phyloP scores from a whole-genome alignment of 306 rosid species.

The Lathyrus oleraceus region DNA sequence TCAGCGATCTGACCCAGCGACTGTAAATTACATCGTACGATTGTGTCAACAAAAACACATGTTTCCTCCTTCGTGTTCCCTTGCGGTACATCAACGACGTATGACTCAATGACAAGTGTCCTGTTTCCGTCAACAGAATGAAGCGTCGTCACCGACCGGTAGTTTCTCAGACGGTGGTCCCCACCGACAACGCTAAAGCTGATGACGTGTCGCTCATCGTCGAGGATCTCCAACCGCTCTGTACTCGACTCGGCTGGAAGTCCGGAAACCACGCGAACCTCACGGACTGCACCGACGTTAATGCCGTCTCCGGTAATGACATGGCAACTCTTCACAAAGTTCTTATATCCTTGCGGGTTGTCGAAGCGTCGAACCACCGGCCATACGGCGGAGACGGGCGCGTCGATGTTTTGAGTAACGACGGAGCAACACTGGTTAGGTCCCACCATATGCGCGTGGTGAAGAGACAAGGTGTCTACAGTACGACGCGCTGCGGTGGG shows the following conservation, averaged over 20 bases:
- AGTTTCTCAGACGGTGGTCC: constrained; percentile 56
- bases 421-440: constrained; percentile 56
- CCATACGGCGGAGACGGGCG: constrained; percentile 56
- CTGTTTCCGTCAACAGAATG: constrained; percentile 38
- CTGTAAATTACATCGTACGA: constrained; percentile 63
- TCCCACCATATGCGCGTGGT: constrained; percentile 44
- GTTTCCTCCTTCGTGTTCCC: constrained; percentile 68
- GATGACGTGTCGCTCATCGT: constrained; percentile 58
- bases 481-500: constrained; percentile 17
- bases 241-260: constrained; percentile 61
- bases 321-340: constrained; percentile 59
- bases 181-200: constrained; percentile 69
- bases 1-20: constrained; percentile 57
- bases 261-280: constrained; percentile 63
- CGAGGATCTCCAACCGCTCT: constrained; percentile 62
- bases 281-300: constrained; percentile 56
- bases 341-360: constrained; percentile 59
- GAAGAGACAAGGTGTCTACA: constrained; percentile 10
- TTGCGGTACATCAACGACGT: constrained; percentile 60
- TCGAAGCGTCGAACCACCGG: constrained; percentile 59
- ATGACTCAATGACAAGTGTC: constrained; percentile 57
- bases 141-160: constrained; percentile 60
- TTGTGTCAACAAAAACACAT: constrained; percentile 56
- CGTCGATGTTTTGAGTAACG: constrained; percentile 44
- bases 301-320: constrained; percentile 44